Conservation (phyloP, 148 eudicot species). For the Polygonum aviculare region DNA sequence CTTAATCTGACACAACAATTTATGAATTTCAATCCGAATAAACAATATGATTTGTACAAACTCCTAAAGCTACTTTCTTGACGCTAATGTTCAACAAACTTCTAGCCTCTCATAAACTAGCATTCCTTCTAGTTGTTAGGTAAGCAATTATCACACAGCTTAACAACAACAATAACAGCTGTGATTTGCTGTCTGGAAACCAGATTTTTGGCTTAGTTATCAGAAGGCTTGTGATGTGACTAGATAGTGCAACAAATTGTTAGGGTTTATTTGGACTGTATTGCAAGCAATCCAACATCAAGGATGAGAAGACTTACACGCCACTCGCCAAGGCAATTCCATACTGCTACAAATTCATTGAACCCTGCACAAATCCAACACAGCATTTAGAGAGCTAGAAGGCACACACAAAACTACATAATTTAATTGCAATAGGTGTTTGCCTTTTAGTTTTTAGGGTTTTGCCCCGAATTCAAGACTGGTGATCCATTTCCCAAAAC, state of each 20-base stretch:
- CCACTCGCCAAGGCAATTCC: constrained; percentile 82
- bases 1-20: neutral
- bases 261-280: neutral
- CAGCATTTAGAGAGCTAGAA: neutral
- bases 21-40: neutral
- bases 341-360: constrained; percentile 55
- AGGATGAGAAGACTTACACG: constrained; percentile 41
- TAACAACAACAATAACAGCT: neutral
- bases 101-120: neutral
- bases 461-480: neutral
- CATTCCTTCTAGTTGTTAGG: neutral
- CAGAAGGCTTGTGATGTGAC: neutral
- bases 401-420: neutral
- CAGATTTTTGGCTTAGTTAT: neutral
- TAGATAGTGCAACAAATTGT: neutral
- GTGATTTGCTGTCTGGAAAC: no score
- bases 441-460: neutral
- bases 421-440: neutral
- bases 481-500: neutral
- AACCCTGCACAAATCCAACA: constrained; percentile 33
- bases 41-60: neutral
- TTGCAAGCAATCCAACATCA: neutral
- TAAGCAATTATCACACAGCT: neutral
- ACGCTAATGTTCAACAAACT: neutral
- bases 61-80: neutral